These are phyloP conservation scores for Elaeagnus macrophylla DNA, from an alignment of 306 rosid species.

Conservation along the genomic window DNA sequence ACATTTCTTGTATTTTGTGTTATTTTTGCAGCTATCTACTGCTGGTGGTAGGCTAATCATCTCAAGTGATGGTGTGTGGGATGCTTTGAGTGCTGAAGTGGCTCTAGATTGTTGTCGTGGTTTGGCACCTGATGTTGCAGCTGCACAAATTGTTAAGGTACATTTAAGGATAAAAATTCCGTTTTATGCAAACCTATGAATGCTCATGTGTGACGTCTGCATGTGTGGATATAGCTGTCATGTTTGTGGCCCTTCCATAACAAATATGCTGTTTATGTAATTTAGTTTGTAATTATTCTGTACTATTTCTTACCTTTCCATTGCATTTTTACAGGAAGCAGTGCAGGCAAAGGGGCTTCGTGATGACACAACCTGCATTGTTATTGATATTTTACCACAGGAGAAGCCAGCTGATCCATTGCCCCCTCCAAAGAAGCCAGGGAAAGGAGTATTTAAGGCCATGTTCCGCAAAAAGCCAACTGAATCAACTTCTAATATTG, in stretches of 20 bases:
- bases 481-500: slow-evolving; percentile 66
- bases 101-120: slow-evolving; percentile 87
- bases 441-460: slow-evolving; percentile 68
- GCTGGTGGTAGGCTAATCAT: slow-evolving; percentile 91
- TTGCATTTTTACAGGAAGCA: too few species aligned
- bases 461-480: slow-evolving; percentile 68
- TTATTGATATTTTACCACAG: slow-evolving; percentile 68
- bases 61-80: slow-evolving; percentile 99
- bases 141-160: slow-evolving; percentile 87
- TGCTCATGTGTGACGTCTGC: background rate
- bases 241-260: too few species aligned
- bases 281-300: too few species aligned
- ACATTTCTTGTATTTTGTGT: too few species aligned
- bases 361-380: slow-evolving; percentile 96
- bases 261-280: too few species aligned
- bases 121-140: slow-evolving; percentile 72
- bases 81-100: slow-evolving; percentile 66
- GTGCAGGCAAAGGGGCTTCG: slow-evolving; percentile 88
- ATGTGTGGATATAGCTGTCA: background rate
- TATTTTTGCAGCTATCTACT: slow-evolving; percentile 57
- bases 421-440: slow-evolving; percentile 53
- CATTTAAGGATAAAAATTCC: slow-evolving; percentile 14
- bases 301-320: too few species aligned
- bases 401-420: slow-evolving; percentile 59
- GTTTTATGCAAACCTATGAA: slow-evolving; percentile 10